phyloP scores from a whole-genome alignment of 306 rosid genomes.

The Lablab purpureus region DNA sequence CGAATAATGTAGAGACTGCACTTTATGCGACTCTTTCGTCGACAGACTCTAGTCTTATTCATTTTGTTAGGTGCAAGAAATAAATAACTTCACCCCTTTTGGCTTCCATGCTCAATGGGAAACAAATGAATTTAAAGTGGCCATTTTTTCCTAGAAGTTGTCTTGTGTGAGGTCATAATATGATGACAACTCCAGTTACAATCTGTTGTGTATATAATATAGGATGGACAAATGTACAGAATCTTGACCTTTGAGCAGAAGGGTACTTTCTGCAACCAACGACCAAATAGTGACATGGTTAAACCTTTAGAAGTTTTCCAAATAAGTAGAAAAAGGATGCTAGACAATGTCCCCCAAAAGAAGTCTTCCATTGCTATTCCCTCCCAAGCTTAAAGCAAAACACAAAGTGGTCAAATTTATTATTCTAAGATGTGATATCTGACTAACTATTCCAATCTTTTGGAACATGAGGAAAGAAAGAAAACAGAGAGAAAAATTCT shows the following conservation, averaged over 20 bases:
- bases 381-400: no score
- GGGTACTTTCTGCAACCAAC: no score
- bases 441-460: no score
- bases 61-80: background rate
- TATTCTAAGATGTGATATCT: no score
- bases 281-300: background rate
- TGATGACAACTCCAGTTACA: background rate
- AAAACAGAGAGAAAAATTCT: no score
- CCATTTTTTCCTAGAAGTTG: background rate
- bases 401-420: no score
- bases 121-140: background rate
- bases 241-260: no score
- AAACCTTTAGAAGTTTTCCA: background rate
- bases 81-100: background rate
- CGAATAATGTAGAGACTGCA: constrained; percentile 58
- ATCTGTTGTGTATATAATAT: background rate
- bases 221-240: background rate
- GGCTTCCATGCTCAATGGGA: background rate
- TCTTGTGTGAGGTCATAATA: background rate
- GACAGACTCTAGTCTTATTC: background rate
- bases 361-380: background rate
- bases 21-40: constrained; percentile 29
- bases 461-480: no score
- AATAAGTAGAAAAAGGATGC: background rate
- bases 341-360: background rate